Evolutionary conservation across 179 eudicot species (phyloP).

Genomic region (Beta corolliflora): DNA sequence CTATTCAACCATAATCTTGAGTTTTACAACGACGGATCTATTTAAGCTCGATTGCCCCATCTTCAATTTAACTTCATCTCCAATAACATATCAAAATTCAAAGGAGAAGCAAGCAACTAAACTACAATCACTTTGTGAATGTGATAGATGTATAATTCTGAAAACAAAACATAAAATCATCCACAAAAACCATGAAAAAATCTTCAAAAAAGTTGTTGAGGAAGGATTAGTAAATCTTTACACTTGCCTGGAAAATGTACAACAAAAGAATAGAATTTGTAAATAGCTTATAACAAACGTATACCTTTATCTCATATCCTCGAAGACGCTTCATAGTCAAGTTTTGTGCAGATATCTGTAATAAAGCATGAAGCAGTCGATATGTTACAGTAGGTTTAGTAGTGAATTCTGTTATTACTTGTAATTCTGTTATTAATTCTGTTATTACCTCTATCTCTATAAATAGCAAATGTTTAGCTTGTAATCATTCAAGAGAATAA

Average conservation of each 20-base stretch:
- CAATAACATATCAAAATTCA: too few species aligned
- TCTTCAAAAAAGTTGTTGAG: not conserved
- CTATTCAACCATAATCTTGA: too few species aligned
- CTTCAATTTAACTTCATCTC: not conserved
- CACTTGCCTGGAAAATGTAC: not conserved
- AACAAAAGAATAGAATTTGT: not conserved
- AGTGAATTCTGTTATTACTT: too few species aligned
- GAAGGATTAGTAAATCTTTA: not conserved
- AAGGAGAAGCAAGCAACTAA: too few species aligned
- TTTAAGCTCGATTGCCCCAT: not conserved
- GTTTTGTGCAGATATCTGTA: conserved; percentile 86
- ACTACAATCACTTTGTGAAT: too few species aligned
- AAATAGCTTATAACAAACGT: conserved; percentile 2
- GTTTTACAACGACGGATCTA: not conserved
- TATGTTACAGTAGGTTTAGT: too few species aligned
- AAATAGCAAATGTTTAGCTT: too few species aligned
- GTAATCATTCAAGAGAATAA: too few species aligned
- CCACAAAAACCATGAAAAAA: not conserved
- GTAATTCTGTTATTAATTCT: too few species aligned
- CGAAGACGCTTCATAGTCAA: conserved; percentile 89
- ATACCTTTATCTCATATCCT: conserved; percentile 91
- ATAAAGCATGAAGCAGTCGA: conserved; percentile 27
- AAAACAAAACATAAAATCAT: not conserved
- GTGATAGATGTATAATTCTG: too few species aligned
- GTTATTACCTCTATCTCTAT: too few species aligned